Percentiles rank a stretch among this genome's conserved stretches.
Evolutionary conservation across 148 eudicot species (phyloP).

Genomic region (Selenicereus undatus): DNA sequence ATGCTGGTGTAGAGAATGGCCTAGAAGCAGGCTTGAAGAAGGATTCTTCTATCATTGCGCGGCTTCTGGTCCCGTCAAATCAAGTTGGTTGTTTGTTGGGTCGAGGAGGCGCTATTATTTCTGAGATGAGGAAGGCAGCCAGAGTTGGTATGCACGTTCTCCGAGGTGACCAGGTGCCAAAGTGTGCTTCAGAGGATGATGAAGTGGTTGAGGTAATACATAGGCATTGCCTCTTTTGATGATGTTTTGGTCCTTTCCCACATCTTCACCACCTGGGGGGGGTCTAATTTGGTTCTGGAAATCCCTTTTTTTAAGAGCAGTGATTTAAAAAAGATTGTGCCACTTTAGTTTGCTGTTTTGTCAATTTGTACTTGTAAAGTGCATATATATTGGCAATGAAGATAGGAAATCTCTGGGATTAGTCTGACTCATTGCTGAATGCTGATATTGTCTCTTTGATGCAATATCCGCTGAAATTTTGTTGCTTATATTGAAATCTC

Average conservation of each 20-base stretch:
- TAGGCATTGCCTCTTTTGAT: not conserved
- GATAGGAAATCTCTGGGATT: too few species aligned
- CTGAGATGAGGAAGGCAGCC: slow-evolving; percentile 73
- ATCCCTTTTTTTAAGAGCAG: not conserved
- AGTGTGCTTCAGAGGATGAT: slow-evolving; percentile 50
- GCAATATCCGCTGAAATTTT: too few species aligned
- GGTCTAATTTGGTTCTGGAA: not conserved
- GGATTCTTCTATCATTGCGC: slow-evolving; percentile 38
- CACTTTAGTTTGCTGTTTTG: too few species aligned
- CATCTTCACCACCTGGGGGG: not conserved
- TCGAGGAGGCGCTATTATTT: slow-evolving; percentile 62
- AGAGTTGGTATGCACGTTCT: slow-evolving; percentile 51
- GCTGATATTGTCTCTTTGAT: too few species aligned
- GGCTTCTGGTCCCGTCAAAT: slow-evolving; percentile 44
- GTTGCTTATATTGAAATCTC: too few species aligned
- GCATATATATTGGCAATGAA: too few species aligned
- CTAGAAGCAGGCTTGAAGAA: slow-evolving; percentile 34
- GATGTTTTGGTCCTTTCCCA: not conserved
- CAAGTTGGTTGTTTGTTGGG: slow-evolving; percentile 80
- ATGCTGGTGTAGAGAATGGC: slow-evolving; percentile 43
- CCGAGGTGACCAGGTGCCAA: slow-evolving; percentile 51
- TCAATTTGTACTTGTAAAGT: too few species aligned
- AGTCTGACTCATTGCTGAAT: too few species aligned
- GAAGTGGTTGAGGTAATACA: slow-evolving; percentile 65
- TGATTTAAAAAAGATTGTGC: too few species aligned